Percentiles rank a stretch among this genome's conserved stretches.
These are phyloP conservation scores for Diplodia intermedia DNA, from an alignment of 2,329 filamentous ascomycete species.

Conservation along the genomic window DNA sequence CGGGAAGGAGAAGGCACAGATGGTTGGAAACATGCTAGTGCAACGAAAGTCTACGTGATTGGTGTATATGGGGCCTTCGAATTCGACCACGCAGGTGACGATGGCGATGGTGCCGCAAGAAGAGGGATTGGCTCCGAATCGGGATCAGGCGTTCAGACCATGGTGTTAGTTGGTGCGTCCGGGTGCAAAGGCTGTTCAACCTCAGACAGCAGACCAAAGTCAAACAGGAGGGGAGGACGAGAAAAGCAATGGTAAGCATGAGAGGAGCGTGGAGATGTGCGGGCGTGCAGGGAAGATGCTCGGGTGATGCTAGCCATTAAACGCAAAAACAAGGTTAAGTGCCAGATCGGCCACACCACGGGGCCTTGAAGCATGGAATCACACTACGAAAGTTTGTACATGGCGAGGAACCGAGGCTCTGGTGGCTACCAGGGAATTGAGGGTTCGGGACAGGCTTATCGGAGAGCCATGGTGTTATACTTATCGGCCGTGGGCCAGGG, in stretches of 20 bases:
- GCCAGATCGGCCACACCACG: conserved; percentile 9
- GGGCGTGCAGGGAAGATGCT: conserved; percentile 12
- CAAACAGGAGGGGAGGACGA: conserved; percentile 15
- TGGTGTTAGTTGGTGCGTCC: not conserved
- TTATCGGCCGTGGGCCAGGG: not conserved
- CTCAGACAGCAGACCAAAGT: conserved; percentile 15
- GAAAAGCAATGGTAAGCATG: conserved; percentile 8
- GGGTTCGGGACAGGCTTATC: not conserved
- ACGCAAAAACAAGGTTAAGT: conserved; percentile 11
- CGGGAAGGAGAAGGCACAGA: not conserved
- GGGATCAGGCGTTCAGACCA: not conserved
- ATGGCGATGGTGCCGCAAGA: not conserved
- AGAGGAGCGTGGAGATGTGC: conserved; percentile 12
- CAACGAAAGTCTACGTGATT: conserved; percentile 6
- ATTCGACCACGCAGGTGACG: not conserved
- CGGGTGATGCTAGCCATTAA: not conserved
- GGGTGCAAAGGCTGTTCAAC: not conserved
- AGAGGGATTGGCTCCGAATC: not conserved
- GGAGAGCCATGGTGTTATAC: not conserved
- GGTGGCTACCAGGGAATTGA: not conserved
- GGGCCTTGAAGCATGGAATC: conserved; percentile 8
- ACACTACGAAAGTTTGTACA: not conserved
- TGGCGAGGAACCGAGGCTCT: conserved; percentile 7
- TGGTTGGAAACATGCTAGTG: conserved; percentile 15
- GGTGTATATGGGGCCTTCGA: not conserved